Conservation (phyloP, 1,284 basidiomycete species). For the Sporisorium graminicola region DNA sequence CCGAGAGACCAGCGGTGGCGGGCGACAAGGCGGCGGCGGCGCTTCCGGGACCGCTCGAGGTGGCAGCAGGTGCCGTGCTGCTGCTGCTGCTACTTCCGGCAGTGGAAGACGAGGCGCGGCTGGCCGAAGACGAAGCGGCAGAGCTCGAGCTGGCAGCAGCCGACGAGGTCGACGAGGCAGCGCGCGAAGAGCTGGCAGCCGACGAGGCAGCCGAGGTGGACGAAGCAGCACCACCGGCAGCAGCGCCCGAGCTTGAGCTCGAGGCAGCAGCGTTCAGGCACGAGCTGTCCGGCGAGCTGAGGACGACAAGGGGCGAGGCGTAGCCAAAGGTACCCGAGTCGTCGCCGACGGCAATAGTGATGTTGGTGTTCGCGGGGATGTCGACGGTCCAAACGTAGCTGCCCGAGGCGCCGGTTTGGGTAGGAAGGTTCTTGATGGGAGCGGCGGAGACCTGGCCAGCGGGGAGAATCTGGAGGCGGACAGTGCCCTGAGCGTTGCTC, state of each 20-base stretch:
- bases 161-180: constrained; percentile 2
- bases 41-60: constrained; percentile 27
- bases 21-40: constrained; percentile 45
- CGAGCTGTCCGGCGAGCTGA: constrained; percentile 37
- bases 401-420: constrained; percentile 51
- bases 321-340: constrained; percentile 56
- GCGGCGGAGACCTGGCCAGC: constrained; percentile 50
- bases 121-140: constrained; percentile 17
- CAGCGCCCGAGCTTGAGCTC: constrained; percentile 14
- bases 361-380: constrained; percentile 61
- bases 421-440: constrained; percentile 50
- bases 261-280: constrained; percentile 38
- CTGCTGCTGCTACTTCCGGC: background rate
- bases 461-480: constrained; percentile 44
- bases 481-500: constrained; percentile 38
- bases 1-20: constrained; percentile 45
- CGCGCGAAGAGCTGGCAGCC: constrained; percentile 21
- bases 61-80: constrained; percentile 7
- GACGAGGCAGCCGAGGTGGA: constrained; percentile 15
- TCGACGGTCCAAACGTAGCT: constrained; percentile 66
- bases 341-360: constrained; percentile 66
- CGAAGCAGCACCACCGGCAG: constrained; percentile 14
- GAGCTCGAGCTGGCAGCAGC: constrained; percentile 2
- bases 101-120: constrained; percentile 16
- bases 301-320: constrained; percentile 40